These are phyloP conservation scores for Fusarium sp. DNA, from an alignment of 2,329 filamentous ascomycete species.

Conservation along the genomic window DNA sequence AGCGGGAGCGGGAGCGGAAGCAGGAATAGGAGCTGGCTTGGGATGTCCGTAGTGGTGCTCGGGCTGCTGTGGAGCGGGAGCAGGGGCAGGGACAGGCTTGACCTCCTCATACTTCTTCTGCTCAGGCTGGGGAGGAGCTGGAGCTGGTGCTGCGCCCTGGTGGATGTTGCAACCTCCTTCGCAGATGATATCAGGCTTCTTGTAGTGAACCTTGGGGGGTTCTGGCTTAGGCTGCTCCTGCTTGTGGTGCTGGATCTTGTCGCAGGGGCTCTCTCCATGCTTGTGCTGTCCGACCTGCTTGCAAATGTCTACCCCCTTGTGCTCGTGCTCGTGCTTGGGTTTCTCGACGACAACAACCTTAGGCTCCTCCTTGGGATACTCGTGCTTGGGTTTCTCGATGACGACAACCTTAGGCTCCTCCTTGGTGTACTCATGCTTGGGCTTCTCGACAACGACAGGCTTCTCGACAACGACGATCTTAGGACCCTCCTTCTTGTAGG, in stretches of 20 bases:
- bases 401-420: neutral
- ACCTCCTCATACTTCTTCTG: neutral
- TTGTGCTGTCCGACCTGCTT: no score
- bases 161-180: neutral
- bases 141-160: neutral
- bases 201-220: neutral
- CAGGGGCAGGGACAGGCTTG: neutral
- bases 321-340: constrained; percentile 7
- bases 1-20: constrained; percentile 3
- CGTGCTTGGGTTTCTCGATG: neutral
- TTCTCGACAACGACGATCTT: constrained; percentile 4
- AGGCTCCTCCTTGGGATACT: constrained; percentile 16
- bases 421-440: constrained; percentile 4
- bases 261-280: no score
- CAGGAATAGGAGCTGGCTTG: constrained; percentile 4
- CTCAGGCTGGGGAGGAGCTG: neutral
- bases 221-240: neutral
- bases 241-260: no score
- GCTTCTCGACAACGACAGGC: neutral
- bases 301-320: neutral
- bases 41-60: neutral
- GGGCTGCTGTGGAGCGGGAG: neutral
- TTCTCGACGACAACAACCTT: neutral
- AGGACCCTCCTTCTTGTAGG: neutral
- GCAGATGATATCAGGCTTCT: neutral